Evolutionary conservation across 129 eudicot genomes (phyloP), one percentile per base, ranked within the genome.

Genomic region (Helichrysum umbraculigerum): DNA sequence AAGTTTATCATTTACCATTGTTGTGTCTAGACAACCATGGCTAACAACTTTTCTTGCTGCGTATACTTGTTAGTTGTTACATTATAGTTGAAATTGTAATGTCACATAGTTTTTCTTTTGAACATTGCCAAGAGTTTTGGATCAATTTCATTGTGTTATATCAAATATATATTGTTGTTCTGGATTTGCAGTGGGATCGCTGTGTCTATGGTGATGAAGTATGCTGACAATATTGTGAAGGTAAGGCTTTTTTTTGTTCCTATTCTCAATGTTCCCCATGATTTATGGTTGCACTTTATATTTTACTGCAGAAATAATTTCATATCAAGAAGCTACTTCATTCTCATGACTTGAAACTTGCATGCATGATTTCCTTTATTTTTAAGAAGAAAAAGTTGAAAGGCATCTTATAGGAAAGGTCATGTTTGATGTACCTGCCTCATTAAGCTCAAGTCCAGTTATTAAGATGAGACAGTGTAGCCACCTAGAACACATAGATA

Each of bases 201-300:
- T 67, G 99, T 95, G 77, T 95, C 99, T 32, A 95, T 95, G 99
- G 99, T 95, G 78, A 95, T 95, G 99, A 95, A 95, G 81, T 95
- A 91, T 80, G 99, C 99, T 70, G 99, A 95, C 92, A 95, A 95
- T 81, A 95, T 95, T 70, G 99, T 95, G 73, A 95, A 95, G 96
- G 99, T 91, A 87, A 75, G 68, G 25, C 65, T 71, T 37, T 3
- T 25, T 21, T 35, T 1, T 70, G 30, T 51, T 77, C 20, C 12
- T 67, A 56, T 4, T 56, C 54, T 66, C 67, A 64, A 76, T 66
- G 57, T 56, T 42, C 20, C 42, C 80, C 21, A 32, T 32, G 34
- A 32, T 32, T 37, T 33, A 0, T 0, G 21, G 19, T 3, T 2
- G 47, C n/a, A 5, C 15, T 28, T 62, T 25, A 47, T 47, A 22